These are phyloP conservation scores for Canavalia gladiata DNA, from an alignment of 306 rosid genomes.

Conservation along the genomic window DNA sequence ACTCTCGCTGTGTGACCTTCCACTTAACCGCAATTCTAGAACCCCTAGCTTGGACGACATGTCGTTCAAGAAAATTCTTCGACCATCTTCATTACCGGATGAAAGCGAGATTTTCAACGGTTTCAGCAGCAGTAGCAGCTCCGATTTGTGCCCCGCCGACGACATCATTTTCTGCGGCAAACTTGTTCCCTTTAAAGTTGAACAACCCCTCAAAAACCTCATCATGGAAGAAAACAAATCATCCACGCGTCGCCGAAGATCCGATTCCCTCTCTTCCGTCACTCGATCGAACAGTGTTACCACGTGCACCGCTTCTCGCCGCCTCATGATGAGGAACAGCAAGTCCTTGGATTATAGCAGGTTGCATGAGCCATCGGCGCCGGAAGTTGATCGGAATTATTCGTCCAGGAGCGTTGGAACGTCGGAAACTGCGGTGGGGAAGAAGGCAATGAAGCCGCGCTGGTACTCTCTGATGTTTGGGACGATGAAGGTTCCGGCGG, in stretches of 20 bases:
- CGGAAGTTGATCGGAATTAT: conserved; percentile 56
- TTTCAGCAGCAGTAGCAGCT: conserved; percentile 49
- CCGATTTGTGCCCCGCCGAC: conserved; percentile 71
- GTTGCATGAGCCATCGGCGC: conserved; percentile 48
- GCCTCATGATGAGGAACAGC: conserved; percentile 59
- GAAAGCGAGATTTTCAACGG: conserved; percentile 64
- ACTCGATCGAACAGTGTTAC: conserved; percentile 60
- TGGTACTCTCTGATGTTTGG: conserved; percentile 80
- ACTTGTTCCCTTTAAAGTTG: conserved; percentile 58
- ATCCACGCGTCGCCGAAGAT: conserved; percentile 45
- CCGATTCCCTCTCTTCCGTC: conserved; percentile 65
- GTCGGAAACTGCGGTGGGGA: conserved; percentile 42
- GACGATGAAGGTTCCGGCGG: conserved; percentile 71
- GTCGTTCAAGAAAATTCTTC: conserved; percentile 39
- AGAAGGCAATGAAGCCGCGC: conserved; percentile 62
- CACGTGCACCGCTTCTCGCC: conserved; percentile 39
- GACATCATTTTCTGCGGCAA: conserved; percentile 75
- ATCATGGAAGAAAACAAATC: not conserved
- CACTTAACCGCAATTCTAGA: conserved; percentile 46
- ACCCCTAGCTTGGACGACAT: conserved; percentile 39
- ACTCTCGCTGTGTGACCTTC: conserved; percentile 71
- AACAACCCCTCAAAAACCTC: not conserved
- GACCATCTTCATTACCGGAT: conserved; percentile 51
- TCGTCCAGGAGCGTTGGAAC: conserved; percentile 46
- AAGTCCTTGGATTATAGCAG: conserved; percentile 64